These are phyloP conservation scores for Mycena rebaudengoi DNA, from an alignment of 768 basidiomycete species.

Conservation along the genomic window DNA sequence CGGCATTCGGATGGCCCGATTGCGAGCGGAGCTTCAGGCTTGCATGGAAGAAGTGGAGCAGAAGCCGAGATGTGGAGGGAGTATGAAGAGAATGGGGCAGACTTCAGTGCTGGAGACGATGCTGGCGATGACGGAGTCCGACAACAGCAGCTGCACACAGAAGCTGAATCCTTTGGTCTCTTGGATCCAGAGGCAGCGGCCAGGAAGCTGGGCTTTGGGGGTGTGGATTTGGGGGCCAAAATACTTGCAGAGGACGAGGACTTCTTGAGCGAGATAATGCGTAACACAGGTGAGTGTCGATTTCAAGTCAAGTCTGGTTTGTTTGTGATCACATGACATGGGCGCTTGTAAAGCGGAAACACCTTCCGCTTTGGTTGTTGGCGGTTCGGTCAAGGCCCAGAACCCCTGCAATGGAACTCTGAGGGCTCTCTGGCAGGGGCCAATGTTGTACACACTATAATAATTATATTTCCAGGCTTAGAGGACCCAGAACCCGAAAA, in stretches of 20 bases:
- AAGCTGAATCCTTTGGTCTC: slow-evolving; percentile 4
- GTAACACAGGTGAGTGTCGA: slow-evolving; percentile 3
- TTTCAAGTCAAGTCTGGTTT: no score
- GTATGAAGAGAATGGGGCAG: background rate
- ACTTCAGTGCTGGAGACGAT: slow-evolving; percentile 5
- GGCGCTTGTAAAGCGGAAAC: no score
- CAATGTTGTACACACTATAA: no score
- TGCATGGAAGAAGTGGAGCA: background rate
- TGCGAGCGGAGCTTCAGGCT: no score
- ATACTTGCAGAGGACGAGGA: slow-evolving; percentile 1
- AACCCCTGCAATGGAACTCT: no score
- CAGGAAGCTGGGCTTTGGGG: slow-evolving; percentile 6
- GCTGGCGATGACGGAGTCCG: background rate
- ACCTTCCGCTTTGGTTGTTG: no score
- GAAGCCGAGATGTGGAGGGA: background rate
- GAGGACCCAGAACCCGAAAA: background rate
- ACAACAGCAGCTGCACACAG: background rate
- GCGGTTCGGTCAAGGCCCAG: no score
- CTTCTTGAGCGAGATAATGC: slow-evolving; percentile 13
- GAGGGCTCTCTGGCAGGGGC: no score
- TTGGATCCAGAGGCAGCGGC: background rate
- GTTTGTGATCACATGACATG: no score
- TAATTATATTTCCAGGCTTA: background rate
- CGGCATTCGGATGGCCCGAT: background rate
- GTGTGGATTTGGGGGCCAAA: background rate